Evolutionary conservation across 768 basidiomycete species (phyloP).

Genomic region (Boletales sp.): DNA sequence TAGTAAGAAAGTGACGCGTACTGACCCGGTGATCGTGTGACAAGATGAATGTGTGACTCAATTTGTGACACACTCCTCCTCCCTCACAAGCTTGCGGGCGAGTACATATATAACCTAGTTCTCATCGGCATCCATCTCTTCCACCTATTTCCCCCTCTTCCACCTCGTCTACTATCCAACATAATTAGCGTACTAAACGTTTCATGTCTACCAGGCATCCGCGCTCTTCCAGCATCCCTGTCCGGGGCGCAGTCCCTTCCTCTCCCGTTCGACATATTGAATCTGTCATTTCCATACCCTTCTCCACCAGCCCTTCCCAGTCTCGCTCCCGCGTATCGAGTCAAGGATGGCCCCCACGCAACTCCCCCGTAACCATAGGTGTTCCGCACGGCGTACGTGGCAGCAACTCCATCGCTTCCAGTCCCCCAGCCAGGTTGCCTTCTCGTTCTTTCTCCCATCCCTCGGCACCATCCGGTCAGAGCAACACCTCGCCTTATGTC

Average conservation of each 20-base stretch:
- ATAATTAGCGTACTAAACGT: not conserved
- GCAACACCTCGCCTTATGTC: slow-evolving; percentile 29
- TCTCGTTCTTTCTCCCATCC: slow-evolving; percentile 42
- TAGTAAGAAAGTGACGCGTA: slow-evolving; percentile 16
- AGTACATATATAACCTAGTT: slow-evolving; percentile 8
- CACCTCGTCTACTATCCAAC: not conserved
- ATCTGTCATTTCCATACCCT: slow-evolving; percentile 61
- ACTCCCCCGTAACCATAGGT: slow-evolving; percentile 32
- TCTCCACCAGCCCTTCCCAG: slow-evolving; percentile 35
- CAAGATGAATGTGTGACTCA: slow-evolving; percentile 16
- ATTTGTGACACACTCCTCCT: slow-evolving; percentile 23
- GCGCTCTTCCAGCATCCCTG: slow-evolving; percentile 66
- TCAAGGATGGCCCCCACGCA: slow-evolving; percentile 28
- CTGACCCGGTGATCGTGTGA: slow-evolving; percentile 17
- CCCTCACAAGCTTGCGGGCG: not conserved
- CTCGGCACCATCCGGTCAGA: slow-evolving; percentile 30
- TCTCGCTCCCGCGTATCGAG: slow-evolving; percentile 39
- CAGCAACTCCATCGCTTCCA: slow-evolving; percentile 29
- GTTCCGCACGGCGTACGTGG: slow-evolving; percentile 38
- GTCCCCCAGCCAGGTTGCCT: slow-evolving; percentile 39
- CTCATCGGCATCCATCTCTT: not conserved
- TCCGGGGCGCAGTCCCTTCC: slow-evolving; percentile 43
- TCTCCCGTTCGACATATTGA: slow-evolving; percentile 60
- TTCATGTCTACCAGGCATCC: slow-evolving; percentile 50
- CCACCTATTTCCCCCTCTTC: not conserved